Percentiles rank a stretch among this genome's conserved stretches.
Conservation (phyloP, 1,284 basidiomycete species). For the Rhodotorula sp. region DNA sequence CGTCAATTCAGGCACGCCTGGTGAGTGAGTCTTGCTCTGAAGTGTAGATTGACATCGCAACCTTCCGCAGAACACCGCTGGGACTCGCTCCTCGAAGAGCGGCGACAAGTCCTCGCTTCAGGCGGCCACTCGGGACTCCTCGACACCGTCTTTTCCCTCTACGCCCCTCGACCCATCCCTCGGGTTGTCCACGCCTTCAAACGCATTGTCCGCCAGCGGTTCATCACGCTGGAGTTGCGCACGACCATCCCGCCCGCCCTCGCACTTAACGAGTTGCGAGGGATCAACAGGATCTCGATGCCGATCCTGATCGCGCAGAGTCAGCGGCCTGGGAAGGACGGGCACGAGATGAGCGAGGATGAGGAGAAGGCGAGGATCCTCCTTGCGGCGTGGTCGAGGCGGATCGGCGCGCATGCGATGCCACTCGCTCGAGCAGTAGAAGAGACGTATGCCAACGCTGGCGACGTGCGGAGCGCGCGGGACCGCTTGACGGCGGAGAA, state of each 20-base stretch:
- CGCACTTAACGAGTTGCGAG: neutral
- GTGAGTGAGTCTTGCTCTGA: no score
- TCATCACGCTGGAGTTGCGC: neutral
- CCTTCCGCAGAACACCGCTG: neutral
- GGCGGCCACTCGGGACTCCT: neutral
- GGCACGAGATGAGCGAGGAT: neutral
- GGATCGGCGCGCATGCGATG: neutral
- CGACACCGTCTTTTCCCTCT: neutral
- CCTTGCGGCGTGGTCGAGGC: neutral
- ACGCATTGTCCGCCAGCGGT: neutral
- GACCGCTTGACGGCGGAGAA: neutral
- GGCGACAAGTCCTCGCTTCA: neutral
- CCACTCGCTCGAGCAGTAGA: neutral
- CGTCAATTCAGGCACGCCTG: neutral
- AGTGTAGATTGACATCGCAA: no score
- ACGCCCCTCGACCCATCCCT: neutral
- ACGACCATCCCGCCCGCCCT: neutral
- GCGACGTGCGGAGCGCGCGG: neutral
- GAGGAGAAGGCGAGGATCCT: neutral
- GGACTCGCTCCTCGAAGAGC: constrained; percentile 2
- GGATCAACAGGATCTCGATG: neutral
- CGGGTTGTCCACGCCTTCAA: neutral
- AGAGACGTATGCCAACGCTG: neutral
- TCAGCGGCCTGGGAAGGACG: neutral
- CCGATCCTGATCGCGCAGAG: neutral